Base-by-base conservation (phyloP, 2,329 filamentous ascomycete genomes). In the Aspergillus novoparasiticus region DNA sequence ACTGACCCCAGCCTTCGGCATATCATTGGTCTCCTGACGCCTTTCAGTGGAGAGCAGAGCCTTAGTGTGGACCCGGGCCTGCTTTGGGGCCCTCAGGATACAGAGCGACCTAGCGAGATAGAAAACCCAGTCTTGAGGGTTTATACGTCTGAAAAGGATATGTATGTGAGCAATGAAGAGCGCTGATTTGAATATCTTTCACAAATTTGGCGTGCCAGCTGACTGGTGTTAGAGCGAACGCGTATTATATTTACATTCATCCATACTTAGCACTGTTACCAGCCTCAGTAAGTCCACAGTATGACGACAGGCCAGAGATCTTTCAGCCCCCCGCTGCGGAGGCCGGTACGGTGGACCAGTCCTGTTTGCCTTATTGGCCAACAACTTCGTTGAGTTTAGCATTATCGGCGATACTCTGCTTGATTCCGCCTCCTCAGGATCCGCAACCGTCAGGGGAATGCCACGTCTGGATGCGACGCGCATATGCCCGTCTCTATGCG, bases 401-500 rank as follows among this genome's bases (percentile, higher is more conserved):
- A 26, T 39, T 58, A 28, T 58, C 57, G 1, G 57, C 57, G 4
- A 48, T 58, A 10, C 16, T 58, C 6, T n/a, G 45, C 3, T 11
- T 58, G 11, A 58, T 58, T 21, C 57, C 57, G 19, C 57, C 43
- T 32, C 57, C 57, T 23, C 41, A 36, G 16, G 57, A 51, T 21
- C 12, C 21, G 8, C 30, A 58, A 10, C 57, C 41, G 34, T 58
- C 57, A 36, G 57, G 34, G 11, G 28, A 34, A n/a, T 58, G 57
- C 45, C 45, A 48, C 51, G 57, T 58, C 12, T 23, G 45, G 16
- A 21, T 65, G 5, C 64, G 69, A 16, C 60, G 70, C 10, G 66
- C 68, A 9, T 71, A 69, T 30, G 70, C 69, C 1, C 64, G 70
- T 23, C 30, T 67, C 19, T 71, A 64, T 58, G 70, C 69, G 1